Evolutionary conservation across 306 rosid genomes (phyloP), one percentile per base, ranked within the genome.

Genomic region (Cucurbita pepo): DNA sequence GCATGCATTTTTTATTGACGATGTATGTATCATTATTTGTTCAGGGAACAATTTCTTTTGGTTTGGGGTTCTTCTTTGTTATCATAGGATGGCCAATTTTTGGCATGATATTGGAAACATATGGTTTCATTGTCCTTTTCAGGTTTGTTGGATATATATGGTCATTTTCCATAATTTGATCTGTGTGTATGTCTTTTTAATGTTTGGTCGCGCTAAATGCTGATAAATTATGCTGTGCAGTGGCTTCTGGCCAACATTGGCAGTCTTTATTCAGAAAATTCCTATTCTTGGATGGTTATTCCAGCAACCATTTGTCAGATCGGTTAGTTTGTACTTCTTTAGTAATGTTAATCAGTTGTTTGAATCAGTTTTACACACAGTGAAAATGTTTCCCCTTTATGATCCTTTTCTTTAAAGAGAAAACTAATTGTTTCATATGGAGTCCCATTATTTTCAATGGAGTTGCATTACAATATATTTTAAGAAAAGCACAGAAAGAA

Each of bases 181-280:
- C 45, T 7, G 41, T 48, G 7, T 22, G 12, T 52, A 38, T 63
- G 13, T 36, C 38, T 65, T 66, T 56, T 56, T 5, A 44, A 44
- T 78, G 44, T 48, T 73, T 72, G 62, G 74, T 56, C 58, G 73
- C 83, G 78, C 82, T 85, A 58, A 75, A 77, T 86, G 75, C 79
- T 85, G 61, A 76, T 86, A 64, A 59, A 72, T 53, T 76, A 59
- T 82, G 52, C 62, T 74, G 40, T 82, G 85, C 92, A 95, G 97
- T 63, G 99, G 99, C 79, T 95, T 95, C 89, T 95, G 99, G 99
- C 99, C 99, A 63, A 95, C 99, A n/a, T 72, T 95, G 71, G 84
- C 96, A 59, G 95, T 95, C 59, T 95, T 95, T 85, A 6, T 91
- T 72, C 99, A 89, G 92, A 95, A 82, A 92, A 84, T 91, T 79